Base-by-base conservation (phyloP, 345 rosid genomes). In the Eucalyptus rudis region DNA sequence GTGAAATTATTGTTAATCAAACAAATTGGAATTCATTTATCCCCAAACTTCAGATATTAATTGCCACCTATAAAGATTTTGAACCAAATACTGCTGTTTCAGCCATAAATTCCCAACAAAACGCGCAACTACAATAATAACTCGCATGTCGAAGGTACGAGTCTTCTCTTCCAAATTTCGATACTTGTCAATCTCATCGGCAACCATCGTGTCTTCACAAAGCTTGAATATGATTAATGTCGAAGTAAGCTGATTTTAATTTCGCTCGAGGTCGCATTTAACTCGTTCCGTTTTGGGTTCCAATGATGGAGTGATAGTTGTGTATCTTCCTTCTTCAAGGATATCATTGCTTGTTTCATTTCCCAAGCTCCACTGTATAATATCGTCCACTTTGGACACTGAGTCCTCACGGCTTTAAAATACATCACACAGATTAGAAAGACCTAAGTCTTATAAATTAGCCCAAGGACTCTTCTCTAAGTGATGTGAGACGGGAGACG, bases 341-440 rank as follows among this genome's bases (percentile, higher is more conserved):
- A 10, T 66, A 29, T 66, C 22, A n/a, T n/a, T 3, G 5, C 5
- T 49, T 49, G 50, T 49, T 49, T 5, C 50, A 49, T 49, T 49
- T 12, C 4, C 50, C 14, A 0, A 3, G 0, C 2, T 13, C 1
- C 2, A 47, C 13, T 10, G 0, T 47, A 2, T 49, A 49, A 49
- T 49, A 49, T 49, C 13, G 0, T 49, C 15, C 50, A 2, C 2
- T 49, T 49, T 49, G 0, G 5, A 49, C 14, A 49, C 14, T 49
- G 0, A 49, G 1, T 49, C 0, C 1, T 49, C 15, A 49, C 2
- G 50, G 0, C 1, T 49, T 49, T 49, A 49, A 49, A 49, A 49
- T 0, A 5, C 7, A 1, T 14, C 16, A 13, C 6, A 49, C 6
- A 13, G 1, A 49, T 49, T 49, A 49, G 2, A 49, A 49, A 0